A percentile compares a stretch with the other conserved stretches of the same genome.
These are phyloP conservation scores for Penicillium daleae DNA, from an alignment of 495 filamentous ascomycete genomes.

Conservation along the genomic window DNA sequence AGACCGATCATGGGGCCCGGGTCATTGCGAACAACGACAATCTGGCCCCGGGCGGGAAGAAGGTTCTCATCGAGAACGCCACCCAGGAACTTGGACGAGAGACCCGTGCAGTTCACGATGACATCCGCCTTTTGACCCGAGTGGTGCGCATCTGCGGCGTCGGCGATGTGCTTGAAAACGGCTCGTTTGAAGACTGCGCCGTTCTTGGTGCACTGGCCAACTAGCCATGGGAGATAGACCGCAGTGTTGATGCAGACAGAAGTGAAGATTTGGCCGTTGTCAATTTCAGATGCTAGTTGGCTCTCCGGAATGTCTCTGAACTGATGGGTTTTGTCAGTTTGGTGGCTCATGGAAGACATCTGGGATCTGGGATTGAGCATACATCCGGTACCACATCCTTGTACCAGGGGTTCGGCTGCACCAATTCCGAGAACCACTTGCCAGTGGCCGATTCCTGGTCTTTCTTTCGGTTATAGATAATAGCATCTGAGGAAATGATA, in stretches of 20 bases:
- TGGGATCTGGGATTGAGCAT: conserved; percentile 17
- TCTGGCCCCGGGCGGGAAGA: conserved; percentile 81
- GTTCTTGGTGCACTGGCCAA: conserved; percentile 70
- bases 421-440: conserved; percentile 64
- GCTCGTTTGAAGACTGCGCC: conserved; percentile 67
- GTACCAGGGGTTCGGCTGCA: conserved; percentile 79
- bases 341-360: neutral
- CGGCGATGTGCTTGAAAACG: conserved; percentile 69
- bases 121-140: conserved; percentile 65
- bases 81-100: conserved; percentile 72
- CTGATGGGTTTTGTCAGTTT: conserved; percentile 29
- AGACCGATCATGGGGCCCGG: conserved; percentile 67
- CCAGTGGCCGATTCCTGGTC: conserved; percentile 55
- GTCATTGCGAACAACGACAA: conserved; percentile 85
- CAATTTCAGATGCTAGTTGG: conserved; percentile 60
- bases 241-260: conserved; percentile 92
- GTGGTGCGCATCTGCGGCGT: conserved; percentile 69
- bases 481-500: conserved; percentile 39
- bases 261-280: conserved; percentile 74
- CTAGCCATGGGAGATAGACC: conserved; percentile 82
- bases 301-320: conserved; percentile 59
- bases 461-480: conserved; percentile 67
- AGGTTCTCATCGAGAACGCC: conserved; percentile 80
- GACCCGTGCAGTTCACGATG: conserved; percentile 85
- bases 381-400: conserved; percentile 74